Conservation (phyloP, 371 early-diverging fungal genomes). For the Catenaria anguillulae region DNA sequence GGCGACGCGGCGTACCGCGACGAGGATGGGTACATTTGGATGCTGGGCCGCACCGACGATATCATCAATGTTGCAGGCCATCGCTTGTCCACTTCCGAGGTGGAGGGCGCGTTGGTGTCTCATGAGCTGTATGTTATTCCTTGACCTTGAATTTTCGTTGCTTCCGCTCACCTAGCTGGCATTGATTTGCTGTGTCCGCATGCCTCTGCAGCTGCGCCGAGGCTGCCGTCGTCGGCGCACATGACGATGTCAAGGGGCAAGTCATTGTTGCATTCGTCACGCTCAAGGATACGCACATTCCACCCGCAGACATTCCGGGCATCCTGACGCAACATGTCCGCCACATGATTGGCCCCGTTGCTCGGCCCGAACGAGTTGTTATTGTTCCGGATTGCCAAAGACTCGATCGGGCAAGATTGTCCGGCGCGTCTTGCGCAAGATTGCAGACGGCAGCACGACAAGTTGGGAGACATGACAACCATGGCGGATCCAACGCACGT, state of each 20-base stretch:
- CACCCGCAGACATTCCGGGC: constrained; percentile 13
- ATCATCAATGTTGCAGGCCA: constrained; percentile 98
- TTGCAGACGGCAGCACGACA: constrained; percentile 66
- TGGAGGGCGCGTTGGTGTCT: constrained; percentile 71
- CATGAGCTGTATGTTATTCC: constrained; percentile 56
- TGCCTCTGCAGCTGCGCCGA: too few species aligned
- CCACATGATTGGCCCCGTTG: constrained; percentile 84
- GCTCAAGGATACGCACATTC: constrained; percentile 22
- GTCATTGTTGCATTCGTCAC: constrained; percentile 56
- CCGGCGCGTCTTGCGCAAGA: constrained; percentile 84
- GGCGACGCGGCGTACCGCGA: constrained; percentile 81
- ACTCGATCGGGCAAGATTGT: constrained; percentile 38
- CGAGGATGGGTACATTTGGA: constrained; percentile 85
- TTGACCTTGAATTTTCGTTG: too few species aligned
- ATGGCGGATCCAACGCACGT: constrained; percentile 56
- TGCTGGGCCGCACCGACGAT: constrained; percentile 87
- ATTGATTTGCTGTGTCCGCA: too few species aligned
- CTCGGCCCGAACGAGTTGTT: constrained; percentile 75
- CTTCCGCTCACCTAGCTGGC: too few species aligned
- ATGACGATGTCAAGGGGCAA: constrained; percentile 88
- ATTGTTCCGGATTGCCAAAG: constrained; percentile 85
- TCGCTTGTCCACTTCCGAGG: constrained; percentile 88
- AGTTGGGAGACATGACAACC: constrained; percentile 76
- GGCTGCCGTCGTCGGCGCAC: constrained; percentile 83
- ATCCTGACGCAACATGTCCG: constrained; percentile 59